Base-by-base conservation (phyloP, 2,329 filamentous ascomycete species). In the Penicillium oxalicum region DNA sequence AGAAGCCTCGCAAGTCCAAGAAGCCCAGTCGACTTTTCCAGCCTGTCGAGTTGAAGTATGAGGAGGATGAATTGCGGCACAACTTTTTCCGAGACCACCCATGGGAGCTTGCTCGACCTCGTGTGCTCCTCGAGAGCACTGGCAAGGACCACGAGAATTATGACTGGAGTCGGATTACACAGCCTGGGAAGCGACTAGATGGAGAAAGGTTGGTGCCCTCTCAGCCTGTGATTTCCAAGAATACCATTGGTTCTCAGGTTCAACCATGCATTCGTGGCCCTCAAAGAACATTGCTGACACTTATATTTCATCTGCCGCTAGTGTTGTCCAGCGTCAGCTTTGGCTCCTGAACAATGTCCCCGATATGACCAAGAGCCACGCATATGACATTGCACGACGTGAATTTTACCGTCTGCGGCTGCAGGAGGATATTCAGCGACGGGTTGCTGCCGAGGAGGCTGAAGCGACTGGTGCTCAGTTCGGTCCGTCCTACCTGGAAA, bases 61-160 rank as follows among this genome's bases (percentile, higher is more conserved):
- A 86, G 51, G 93, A 98, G 69, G 93, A 98, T 70, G 71, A 74
- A 51, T 76, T 98, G 62, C 84, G 93, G 55, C 77, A 73, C 58
- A 81, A 84, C 27, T 98, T 97, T 74, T 98, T 88, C 75, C 82
- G 79, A 63, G 91, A 98, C 69, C 93, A 98, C 67, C 93, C 93
- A 4, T 98, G 93, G 93, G 93, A 98, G 72, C 74, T 98, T 64
- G 93, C 93, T 13, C 80, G 91, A 54, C 93, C 93, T 47, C 80
- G 88, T 58, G 77, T 95, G 50, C 76, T 98, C 40, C 73, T 97
- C 8, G 93, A 98, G 72, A 76, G 83, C 58, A 86, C 91, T 62
- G 93, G 93, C 45, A 87, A 86, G 65, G 91, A 98, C 64, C 76
- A 81, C 44, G 81, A 85, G 66, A 76, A 73, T 47, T 83, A 82